Evolutionary conservation across 140 eudicot genomes (phyloP).

Genomic region (Cichorium intybus): DNA sequence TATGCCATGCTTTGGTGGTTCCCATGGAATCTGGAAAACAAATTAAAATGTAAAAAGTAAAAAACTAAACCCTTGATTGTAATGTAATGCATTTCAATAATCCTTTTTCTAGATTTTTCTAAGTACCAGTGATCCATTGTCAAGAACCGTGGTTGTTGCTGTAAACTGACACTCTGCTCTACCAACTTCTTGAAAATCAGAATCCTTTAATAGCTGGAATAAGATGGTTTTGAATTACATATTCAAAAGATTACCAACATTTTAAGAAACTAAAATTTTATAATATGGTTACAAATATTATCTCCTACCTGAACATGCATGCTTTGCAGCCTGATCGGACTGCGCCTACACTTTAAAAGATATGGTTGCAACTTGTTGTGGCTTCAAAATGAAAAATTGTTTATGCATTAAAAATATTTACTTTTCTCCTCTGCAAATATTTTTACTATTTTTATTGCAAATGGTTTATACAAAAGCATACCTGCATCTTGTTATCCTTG

Average conservation of each 20-base stretch:
- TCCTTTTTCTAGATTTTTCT: neutral
- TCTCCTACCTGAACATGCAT: conserved; percentile 63
- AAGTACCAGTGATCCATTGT: conserved; percentile 85
- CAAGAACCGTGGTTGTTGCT: conserved; percentile 78
- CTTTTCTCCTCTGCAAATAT: too few relatives aligned
- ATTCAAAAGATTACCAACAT: too few relatives aligned
- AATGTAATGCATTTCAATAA: neutral
- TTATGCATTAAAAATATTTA: conserved; percentile 41
- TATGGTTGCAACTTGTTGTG: conserved; percentile 43
- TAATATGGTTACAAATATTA: neutral
- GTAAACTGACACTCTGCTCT: conserved; percentile 95
- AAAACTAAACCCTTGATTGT: too few relatives aligned
- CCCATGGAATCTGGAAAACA: conserved; percentile 60
- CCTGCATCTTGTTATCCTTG: conserved; percentile 94
- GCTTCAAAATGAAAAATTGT: conserved; percentile 81
- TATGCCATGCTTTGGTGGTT: conserved; percentile 48
- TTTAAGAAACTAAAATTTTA: too few relatives aligned
- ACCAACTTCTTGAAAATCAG: conserved; percentile 73
- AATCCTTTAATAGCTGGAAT: conserved; percentile 95
- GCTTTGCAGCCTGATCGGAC: conserved; percentile 77
- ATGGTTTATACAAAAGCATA: conserved; percentile 20
- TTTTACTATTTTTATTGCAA: too few relatives aligned
- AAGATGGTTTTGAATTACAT: too few relatives aligned
- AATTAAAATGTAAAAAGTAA: neutral
- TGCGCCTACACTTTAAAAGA: conserved; percentile 63